Percentiles rank a stretch among this genome's conserved stretches.
Conservation (phyloP, 495 filamentous ascomycete species). For the Penicillium riverlandense region DNA sequence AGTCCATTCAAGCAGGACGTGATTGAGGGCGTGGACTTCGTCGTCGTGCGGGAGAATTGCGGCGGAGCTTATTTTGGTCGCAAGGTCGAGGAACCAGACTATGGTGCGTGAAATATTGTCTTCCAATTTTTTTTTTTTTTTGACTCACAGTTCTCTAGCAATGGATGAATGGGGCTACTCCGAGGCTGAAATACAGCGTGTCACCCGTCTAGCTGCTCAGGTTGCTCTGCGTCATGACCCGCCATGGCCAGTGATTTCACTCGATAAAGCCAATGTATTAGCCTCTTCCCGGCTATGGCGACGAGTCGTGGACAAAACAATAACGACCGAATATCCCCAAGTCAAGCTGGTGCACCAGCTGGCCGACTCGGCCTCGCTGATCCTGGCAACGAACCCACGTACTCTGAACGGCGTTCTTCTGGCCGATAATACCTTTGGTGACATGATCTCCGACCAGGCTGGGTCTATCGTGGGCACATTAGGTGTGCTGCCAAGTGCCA, state of each 20-base stretch:
- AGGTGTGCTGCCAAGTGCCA: constrained; percentile 43
- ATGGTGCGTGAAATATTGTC: constrained; percentile 20
- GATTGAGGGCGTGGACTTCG: constrained; percentile 41
- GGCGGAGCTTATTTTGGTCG: constrained; percentile 47
- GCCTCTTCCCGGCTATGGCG: constrained; percentile 45
- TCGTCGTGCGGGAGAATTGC: constrained; percentile 44
- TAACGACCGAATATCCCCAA: constrained; percentile 41
- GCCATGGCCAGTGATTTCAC: constrained; percentile 37
- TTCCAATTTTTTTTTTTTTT: background rate
- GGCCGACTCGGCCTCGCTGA: constrained; percentile 41
- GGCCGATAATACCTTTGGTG: constrained; percentile 46
- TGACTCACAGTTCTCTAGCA: constrained; percentile 11
- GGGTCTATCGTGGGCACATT: constrained; percentile 41
- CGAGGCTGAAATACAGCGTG: constrained; percentile 37
- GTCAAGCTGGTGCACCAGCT: constrained; percentile 40
- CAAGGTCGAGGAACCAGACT: constrained; percentile 39
- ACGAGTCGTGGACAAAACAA: constrained; percentile 34
- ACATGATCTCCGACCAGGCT: constrained; percentile 46
- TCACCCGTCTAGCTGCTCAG: constrained; percentile 39
- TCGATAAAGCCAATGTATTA: constrained; percentile 47
- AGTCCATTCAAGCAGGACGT: constrained; percentile 40
- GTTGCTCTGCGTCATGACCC: constrained; percentile 37
- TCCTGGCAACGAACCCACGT: constrained; percentile 42
- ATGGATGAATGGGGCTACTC: constrained; percentile 45
- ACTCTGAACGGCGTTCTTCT: constrained; percentile 43